Evolutionary conservation across 2,329 filamentous ascomycete species (phyloP), one percentile per base, ranked within the genome.

Genomic region (Verticillium alfalfae): DNA sequence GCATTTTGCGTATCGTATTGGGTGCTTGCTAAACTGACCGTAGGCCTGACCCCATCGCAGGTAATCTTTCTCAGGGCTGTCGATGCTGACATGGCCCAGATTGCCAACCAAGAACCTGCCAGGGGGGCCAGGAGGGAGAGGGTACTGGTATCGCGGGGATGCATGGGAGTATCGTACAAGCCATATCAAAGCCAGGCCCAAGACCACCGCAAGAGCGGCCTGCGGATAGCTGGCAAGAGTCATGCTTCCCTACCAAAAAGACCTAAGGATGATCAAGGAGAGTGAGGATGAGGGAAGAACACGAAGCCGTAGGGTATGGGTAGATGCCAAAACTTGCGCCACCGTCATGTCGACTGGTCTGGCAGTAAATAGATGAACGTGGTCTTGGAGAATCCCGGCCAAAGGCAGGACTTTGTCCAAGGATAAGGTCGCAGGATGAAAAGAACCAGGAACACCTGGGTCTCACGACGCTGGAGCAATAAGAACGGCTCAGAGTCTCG

Each of bases 1-100:
- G 18, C 26, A 31, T 54, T 22, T 22, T 8, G 15, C 26, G 26
- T 31, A 31, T 31, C 26, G 34, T 22, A 16, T 5, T n/a, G 4
- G 18, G n/a, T 15, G 45, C 39, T 12, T 10, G 16, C 34, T 38
- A n/a, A 13, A 60, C 64, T 62, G 26, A 92, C 88, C 73, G 91
- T 89, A 70, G 91, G 62, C 56, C 37, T 62, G 60, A 22, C 63
- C 64, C 65, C 65, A 66, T 57, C 65, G 52, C 6, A 62, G 59
- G 55, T 66, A 66, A 16, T 60, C 61, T 45, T 57, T 62, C 34
- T 64, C 65, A 5, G 65, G 63, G 41, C 56, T 57, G 36, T 65
- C 60, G 39, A 59, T 61, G 45, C 61, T 78, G 38, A 73, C 69
- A 59, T 80, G 77, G 2, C 73, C 72, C 3, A 67, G 61, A 56